Conservation (phyloP, 176 grass and related monocot species). For the Otatea glauca region DNA sequence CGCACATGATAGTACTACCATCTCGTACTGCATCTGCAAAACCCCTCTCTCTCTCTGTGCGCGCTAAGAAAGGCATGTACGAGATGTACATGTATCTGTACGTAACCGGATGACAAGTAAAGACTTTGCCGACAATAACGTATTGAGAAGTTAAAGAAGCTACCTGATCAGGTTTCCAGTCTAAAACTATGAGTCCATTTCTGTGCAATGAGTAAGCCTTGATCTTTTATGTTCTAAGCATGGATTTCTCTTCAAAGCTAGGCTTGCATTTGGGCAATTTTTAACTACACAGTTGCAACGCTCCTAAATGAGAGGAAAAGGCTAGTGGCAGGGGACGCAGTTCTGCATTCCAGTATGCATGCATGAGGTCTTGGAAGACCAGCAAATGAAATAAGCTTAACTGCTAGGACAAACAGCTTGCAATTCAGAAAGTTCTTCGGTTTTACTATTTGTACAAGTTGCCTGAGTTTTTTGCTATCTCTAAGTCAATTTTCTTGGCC, state of each 20-base stretch:
- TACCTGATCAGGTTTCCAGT: not conserved
- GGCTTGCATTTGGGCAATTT: not conserved
- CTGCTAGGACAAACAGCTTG: no score
- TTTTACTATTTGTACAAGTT: no score
- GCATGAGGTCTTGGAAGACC: not conserved
- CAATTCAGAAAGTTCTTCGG: not conserved
- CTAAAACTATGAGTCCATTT: not conserved
- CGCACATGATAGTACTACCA: not conserved
- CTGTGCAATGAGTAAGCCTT: not conserved
- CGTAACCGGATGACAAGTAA: not conserved
- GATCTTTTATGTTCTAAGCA: not conserved
- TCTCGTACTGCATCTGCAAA: not conserved
- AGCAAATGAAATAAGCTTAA: not conserved
- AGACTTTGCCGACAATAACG: not conserved
- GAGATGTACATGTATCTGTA: slow-evolving; percentile 2
- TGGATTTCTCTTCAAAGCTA: not conserved
- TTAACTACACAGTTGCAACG: not conserved
- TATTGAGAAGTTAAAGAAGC: not conserved
- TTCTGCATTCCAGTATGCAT: not conserved
- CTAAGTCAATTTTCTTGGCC: no score
- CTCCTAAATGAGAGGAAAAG: not conserved
- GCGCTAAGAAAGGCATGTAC: not conserved
- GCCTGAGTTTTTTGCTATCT: no score
- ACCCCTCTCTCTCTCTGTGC: not conserved
- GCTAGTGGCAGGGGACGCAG: not conserved